Conservation (phyloP, 1,284 basidiomycete genomes). For the Ceratobasidium theobromae region DNA sequence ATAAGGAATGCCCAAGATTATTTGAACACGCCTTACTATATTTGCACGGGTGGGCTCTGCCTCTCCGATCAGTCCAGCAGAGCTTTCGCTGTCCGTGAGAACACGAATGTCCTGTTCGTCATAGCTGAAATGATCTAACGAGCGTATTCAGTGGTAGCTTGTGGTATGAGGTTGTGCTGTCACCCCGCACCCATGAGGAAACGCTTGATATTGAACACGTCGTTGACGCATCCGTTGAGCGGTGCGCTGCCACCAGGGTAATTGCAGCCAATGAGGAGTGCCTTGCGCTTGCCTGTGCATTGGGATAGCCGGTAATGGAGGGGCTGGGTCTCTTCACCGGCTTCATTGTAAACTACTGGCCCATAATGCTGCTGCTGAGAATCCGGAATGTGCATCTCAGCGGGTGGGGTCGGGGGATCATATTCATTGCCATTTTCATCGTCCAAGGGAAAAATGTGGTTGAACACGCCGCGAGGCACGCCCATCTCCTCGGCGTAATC, state of each 20-base stretch:
- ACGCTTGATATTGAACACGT: conserved; percentile 31
- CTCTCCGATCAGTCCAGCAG: conserved; percentile 16
- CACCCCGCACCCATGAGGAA: conserved; percentile 22
- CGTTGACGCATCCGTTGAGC: conserved; percentile 31
- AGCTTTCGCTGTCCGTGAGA: conserved; percentile 26
- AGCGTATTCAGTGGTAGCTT: too few species aligned
- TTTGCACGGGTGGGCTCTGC: conserved; percentile 19
- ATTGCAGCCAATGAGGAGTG: conserved; percentile 30
- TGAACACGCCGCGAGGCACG: conserved; percentile 24
- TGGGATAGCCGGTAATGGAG: conserved; percentile 25
- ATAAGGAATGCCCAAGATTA: neutral
- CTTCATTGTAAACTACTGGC: conserved; percentile 1
- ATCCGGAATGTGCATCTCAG: conserved; percentile 8
- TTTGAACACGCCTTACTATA: neutral
- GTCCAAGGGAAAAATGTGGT: conserved; percentile 26
- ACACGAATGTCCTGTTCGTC: conserved; percentile 15
- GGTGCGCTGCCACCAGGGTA: conserved; percentile 26
- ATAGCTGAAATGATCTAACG: conserved; percentile 20
- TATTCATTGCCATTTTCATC: conserved; percentile 25
- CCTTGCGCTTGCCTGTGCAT: conserved; percentile 28
- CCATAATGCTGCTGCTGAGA: conserved; percentile 28
- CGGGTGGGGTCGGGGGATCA: conserved; percentile 27
- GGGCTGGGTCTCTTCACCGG: conserved; percentile 22
- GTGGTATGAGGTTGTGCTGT: too few species aligned
- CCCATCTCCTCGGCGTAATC: conserved; percentile 28